These are phyloP conservation scores for Purpureocillium takamizusanense DNA, from an alignment of 2,329 filamentous ascomycete genomes.

Conservation along the genomic window DNA sequence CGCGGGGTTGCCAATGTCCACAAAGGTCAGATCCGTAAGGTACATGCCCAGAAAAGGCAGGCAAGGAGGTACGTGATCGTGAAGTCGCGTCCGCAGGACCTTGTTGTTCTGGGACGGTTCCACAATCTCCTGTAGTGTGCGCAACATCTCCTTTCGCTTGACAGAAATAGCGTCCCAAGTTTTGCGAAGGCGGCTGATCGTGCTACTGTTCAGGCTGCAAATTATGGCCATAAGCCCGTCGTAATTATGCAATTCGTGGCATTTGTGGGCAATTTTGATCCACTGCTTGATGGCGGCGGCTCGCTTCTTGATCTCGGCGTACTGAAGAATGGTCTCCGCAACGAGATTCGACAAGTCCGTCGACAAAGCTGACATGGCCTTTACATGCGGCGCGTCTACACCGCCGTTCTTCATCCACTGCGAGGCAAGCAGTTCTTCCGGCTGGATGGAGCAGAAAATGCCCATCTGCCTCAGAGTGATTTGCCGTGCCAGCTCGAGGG, in stretches of 20 bases:
- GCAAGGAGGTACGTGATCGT: conserved; percentile 83
- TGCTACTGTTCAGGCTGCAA: conserved; percentile 85
- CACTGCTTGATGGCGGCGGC: conserved; percentile 91
- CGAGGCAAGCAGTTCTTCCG: conserved; percentile 82
- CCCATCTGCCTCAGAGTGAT: conserved; percentile 86
- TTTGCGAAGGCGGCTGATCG: conserved; percentile 75
- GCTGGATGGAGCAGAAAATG: conserved; percentile 85
- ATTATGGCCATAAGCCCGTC: conserved; percentile 96
- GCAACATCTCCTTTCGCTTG: conserved; percentile 74
- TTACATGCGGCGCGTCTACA: conserved; percentile 75
- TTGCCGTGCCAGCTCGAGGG: conserved; percentile 83
- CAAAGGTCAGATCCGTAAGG: conserved; percentile 90
- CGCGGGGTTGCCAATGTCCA: conserved; percentile 86
- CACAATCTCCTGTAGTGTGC: conserved; percentile 72
- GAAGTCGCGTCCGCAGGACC: conserved; percentile 70
- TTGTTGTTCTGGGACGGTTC: conserved; percentile 90
- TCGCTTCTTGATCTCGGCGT: conserved; percentile 87
- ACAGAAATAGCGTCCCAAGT: conserved; percentile 86
- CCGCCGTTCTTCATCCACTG: conserved; percentile 90
- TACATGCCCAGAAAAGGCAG: conserved; percentile 95
- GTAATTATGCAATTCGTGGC: conserved; percentile 87
- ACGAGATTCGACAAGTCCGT: conserved; percentile 91
- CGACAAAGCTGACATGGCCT: conserved; percentile 85
- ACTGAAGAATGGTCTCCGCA: conserved; percentile 80
- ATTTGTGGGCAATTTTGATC: conserved; percentile 88